Conservation (phyloP, 2,329 filamentous ascomycete genomes). For the Fusarium buxicola region DNA sequence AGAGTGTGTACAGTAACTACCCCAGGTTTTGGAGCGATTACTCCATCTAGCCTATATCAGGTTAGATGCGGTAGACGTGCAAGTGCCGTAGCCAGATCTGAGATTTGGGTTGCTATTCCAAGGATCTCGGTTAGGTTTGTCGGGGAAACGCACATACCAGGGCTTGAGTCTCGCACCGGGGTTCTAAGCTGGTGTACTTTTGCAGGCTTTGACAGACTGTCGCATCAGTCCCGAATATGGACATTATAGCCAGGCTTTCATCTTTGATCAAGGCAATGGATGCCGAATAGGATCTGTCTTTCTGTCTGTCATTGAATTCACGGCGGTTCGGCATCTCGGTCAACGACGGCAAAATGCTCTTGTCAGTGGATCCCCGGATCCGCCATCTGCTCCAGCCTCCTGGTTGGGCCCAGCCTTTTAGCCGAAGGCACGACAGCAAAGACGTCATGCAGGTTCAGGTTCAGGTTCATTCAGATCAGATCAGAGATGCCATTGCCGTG, state of each 20-base stretch:
- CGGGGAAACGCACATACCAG: conserved; percentile 1
- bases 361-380: conserved; percentile 2
- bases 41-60: conserved; percentile 15
- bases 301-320: neutral
- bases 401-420: conserved; percentile 41
- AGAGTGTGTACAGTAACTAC: conserved; percentile 6
- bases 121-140: conserved; percentile 1
- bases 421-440: conserved; percentile 32
- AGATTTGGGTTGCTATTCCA: neutral
- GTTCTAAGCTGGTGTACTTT: too few species aligned
- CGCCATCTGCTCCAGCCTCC: neutral
- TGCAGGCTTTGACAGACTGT: neutral
- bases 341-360: conserved; percentile 53
- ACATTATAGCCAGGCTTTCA: too few species aligned
- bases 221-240: neutral
- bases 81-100: conserved; percentile 1
- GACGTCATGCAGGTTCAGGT: conserved; percentile 36
- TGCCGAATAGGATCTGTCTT: neutral
- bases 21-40: conserved; percentile 19
- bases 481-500: neutral
- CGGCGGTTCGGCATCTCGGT: conserved; percentile 58
- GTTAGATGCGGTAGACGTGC: conserved; percentile 1
- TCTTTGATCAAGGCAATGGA: too few species aligned
- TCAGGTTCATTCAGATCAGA: too few species aligned
- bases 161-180: neutral